Base-by-base conservation (phyloP, 805 yeast genomes). In the Candida silvicultrix region DNA sequence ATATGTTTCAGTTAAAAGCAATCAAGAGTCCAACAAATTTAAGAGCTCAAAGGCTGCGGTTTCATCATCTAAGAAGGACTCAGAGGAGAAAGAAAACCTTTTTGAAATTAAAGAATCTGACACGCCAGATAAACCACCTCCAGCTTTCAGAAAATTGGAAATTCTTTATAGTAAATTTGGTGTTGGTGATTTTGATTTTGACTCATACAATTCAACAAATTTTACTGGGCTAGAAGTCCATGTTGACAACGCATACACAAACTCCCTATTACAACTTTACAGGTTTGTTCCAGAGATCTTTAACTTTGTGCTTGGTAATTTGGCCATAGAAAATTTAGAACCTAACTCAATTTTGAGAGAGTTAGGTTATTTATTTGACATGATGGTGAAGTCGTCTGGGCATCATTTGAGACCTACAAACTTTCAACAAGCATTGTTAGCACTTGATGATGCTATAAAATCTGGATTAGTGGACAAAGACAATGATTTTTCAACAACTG, bases 101-200 rank as follows among this genome's bases (percentile, higher is more conserved):
- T 70, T 71, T 40, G 67, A 62, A 11, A 61, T 55, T 42, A 66
- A 58, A 21, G 53, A 65, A 12, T 46, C 45, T 0, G 42, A 45
- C 2, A 31, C 53, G 1, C 55, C 67, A 46, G 68, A 75, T 56
- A 59, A 66, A 32, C 71, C 81, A 1, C 96, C 97, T 1, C 82
- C 83, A 44, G 85, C 90, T 32, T 92, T 84, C 66, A 70, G 81
- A 37, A 79, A 81, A 54, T 69, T 88, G 40, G 85, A 83, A 49
- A 86, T 92, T 45, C 76, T 83, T 38, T 92, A 90, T 63, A 85
- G 95, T 46, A 83, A 79, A 56, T 92, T 89, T 64, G 99, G 99
- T 23, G 89, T 94, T 28, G 89, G 85, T 54, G 97, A 89, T 63
- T 94, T 94, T 66, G 97, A 92, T 66, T 92, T 94, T 61, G 82